These are phyloP conservation scores for Zangia roseola DNA, from an alignment of 768 basidiomycete species.

Conservation along the genomic window DNA sequence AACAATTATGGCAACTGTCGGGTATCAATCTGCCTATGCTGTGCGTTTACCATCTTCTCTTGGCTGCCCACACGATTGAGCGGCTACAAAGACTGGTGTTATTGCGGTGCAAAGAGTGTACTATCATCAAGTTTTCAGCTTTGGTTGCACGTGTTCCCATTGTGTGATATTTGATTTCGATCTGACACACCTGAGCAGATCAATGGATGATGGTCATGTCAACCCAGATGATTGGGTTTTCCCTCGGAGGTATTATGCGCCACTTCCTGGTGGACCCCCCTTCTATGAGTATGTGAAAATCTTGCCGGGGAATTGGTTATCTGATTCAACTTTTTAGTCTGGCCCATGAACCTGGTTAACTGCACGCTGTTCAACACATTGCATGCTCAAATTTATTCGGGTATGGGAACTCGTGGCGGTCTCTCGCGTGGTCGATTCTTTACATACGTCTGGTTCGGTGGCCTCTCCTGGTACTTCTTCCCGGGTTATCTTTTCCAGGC, in stretches of 20 bases:
- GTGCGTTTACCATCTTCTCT: constrained; percentile 8
- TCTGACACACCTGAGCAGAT: constrained; percentile 30
- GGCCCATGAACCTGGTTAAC: constrained; percentile 69
- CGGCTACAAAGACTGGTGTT: constrained; percentile 51
- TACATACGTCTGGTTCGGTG: constrained; percentile 41
- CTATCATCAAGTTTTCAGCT: constrained; percentile 59
- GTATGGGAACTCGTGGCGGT: constrained; percentile 44
- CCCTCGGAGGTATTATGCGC: constrained; percentile 57
- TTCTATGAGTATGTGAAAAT: constrained; percentile 52
- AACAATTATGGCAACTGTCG: constrained; percentile 64
- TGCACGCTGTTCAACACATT: constrained; percentile 77
- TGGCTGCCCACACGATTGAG: background rate
- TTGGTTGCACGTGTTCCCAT: constrained; percentile 36
- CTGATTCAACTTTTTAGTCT: constrained; percentile 47
- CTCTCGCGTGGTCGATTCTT: constrained; percentile 56
- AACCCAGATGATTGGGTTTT: constrained; percentile 68
- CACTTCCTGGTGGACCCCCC: constrained; percentile 65
- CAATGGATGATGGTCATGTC: constrained; percentile 67
- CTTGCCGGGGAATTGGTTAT: background rate
- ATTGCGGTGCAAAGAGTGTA: constrained; percentile 70
- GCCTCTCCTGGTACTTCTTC: constrained; percentile 52
- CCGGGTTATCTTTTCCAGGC: constrained; percentile 75
- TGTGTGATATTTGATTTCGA: background rate
- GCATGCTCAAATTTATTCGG: constrained; percentile 54
- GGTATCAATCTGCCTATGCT: constrained; percentile 26